Evolutionary conservation across 2,329 filamentous ascomycete species (phyloP).

Genomic region (Aspergillus luchuensis): DNA sequence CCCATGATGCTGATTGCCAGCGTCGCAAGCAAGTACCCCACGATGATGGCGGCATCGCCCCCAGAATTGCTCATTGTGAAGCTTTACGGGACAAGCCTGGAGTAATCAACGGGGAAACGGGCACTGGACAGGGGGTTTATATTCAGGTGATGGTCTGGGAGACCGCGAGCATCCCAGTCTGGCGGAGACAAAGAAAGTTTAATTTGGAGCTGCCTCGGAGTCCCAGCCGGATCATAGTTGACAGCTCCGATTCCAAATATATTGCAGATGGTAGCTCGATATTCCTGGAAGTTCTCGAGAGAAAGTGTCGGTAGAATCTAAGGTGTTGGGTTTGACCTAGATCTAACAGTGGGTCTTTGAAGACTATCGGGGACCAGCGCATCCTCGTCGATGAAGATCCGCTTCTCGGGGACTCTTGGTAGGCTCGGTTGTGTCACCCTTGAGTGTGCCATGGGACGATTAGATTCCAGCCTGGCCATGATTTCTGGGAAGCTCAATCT

Average conservation of each 20-base stretch:
- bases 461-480: background rate
- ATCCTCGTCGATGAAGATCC: background rate
- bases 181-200: background rate
- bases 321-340: background rate
- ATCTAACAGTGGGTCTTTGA: background rate
- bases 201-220: background rate
- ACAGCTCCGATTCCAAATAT: background rate
- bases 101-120: background rate
- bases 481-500: too few relatives aligned
- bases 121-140: background rate
- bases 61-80: constrained; percentile 2
- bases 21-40: constrained; percentile 11
- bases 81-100: background rate
- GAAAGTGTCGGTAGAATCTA: background rate
- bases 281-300: background rate
- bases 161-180: background rate
- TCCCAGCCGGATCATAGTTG: background rate
- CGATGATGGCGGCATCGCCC: constrained; percentile 3
- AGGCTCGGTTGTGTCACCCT: background rate
- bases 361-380: too few relatives aligned
- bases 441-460: background rate
- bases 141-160: background rate
- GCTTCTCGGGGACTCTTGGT: background rate
- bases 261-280: background rate
- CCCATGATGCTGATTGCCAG: constrained; percentile 14